These are phyloP conservation scores for Phytopythium helicoides DNA, from an alignment of 352 stramenopile species.

Conservation along the genomic window DNA sequence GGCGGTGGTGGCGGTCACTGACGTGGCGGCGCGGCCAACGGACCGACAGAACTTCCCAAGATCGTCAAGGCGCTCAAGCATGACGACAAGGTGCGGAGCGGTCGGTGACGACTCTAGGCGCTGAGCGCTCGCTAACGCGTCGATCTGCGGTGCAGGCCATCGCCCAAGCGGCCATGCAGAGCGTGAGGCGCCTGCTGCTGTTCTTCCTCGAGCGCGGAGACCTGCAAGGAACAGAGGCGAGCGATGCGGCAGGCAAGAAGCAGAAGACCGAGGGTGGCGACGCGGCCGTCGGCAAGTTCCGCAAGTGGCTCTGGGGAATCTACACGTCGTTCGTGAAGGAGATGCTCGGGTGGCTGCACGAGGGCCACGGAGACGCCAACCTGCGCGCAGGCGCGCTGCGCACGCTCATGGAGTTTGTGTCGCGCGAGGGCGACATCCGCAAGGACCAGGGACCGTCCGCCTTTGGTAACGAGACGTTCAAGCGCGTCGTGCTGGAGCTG, in stretches of 20 bases:
- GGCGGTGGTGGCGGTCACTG: no score
- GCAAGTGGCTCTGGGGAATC: slow-evolving; percentile 80
- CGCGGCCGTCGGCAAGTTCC: slow-evolving; percentile 72
- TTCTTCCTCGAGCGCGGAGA: slow-evolving; percentile 86
- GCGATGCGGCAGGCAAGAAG: slow-evolving; percentile 27
- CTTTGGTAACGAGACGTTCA: slow-evolving; percentile 88
- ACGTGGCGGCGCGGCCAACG: no score
- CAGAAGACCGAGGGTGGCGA: slow-evolving; percentile 39
- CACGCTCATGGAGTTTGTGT: slow-evolving; percentile 90
- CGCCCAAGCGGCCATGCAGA: slow-evolving; percentile 75
- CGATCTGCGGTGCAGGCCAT: slow-evolving; percentile 21
- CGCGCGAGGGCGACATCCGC: slow-evolving; percentile 61
- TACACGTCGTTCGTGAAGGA: slow-evolving; percentile 82
- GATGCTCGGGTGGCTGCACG: slow-evolving; percentile 73
- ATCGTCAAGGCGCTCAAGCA: slow-evolving; percentile 70
- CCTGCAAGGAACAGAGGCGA: slow-evolving; percentile 23
- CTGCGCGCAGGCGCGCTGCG: slow-evolving; percentile 74
- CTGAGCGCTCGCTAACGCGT: not conserved
- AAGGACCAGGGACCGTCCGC: slow-evolving; percentile 7
- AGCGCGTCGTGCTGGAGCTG: slow-evolving; percentile 70
- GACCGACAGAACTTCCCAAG: slow-evolving; percentile 54
- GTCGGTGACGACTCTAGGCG: not conserved
- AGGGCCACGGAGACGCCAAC: slow-evolving; percentile 52
- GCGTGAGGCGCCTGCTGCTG: slow-evolving; percentile 71
- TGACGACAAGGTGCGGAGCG: slow-evolving; percentile 44